Evolutionary conservation across 768 basidiomycete genomes (phyloP), one percentile per base, ranked within the genome.

Genomic region (Lactarius indigo): DNA sequence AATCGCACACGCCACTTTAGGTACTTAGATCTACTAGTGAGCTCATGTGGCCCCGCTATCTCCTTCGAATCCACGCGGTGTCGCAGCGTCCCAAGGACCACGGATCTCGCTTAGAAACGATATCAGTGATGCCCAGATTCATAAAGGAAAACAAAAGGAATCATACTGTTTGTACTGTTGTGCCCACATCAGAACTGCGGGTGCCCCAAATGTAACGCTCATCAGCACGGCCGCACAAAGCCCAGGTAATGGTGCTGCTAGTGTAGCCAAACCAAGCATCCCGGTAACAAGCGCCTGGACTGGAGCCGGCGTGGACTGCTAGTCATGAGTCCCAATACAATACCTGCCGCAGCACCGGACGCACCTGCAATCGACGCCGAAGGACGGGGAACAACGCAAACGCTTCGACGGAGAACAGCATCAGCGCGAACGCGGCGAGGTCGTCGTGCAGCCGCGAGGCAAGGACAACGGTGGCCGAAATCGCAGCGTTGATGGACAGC

Each of bases 401-500:
- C 18, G 85, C 75, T 72, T 92, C 86, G 65, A 94, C 87, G 63
- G 93, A 87, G 77, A 93, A 91, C 63, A 94, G 80, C 72, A 92
- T 86, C 64, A 98, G 84, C 41, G 93, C 88, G 74, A 98, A 98
- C 28, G 97, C 96, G 30, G 91, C 86, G 56, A 90, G 76, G 76
- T 94, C 91, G 71, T 90, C 87, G 52, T 85, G 79, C 44, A 98
- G 81, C 70, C 96, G 90, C 47, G 95, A 97, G 37, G 95, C 94
- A 68, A 98, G 82, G 63, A 98, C 96, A 56, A 97, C 91, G 37
- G 92, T 93, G 20, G 93, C 92, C 52, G 92, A 95, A 66, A 97
- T 87, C 37, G 92, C 93, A 55, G 95, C 95, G 73, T 94, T 94
- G 82, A 90, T 92, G 52, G 91, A 93, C 64, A 94, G 75, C 57